These are phyloP conservation scores for Olyra latifolia DNA, from an alignment of 176 grass and related monocot genomes.

Conservation along the genomic window DNA sequence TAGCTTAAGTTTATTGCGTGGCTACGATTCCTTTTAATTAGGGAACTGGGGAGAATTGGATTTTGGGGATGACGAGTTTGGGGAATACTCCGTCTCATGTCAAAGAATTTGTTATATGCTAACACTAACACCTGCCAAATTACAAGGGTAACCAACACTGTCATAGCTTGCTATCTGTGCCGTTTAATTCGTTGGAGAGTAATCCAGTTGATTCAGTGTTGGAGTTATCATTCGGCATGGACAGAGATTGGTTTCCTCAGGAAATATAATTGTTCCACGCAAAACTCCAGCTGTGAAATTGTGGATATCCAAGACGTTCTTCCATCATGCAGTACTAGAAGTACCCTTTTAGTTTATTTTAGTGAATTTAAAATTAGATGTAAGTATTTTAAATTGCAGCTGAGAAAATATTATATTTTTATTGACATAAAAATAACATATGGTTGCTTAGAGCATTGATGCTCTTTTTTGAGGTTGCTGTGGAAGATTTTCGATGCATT, in stretches of 20 bases:
- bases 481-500: not conserved
- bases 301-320: not conserved
- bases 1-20: not conserved
- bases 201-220: not conserved
- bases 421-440: not conserved
- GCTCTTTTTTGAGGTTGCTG: not conserved
- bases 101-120: not conserved
- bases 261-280: not conserved
- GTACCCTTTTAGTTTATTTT: not conserved
- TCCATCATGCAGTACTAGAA: not conserved
- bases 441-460: not conserved
- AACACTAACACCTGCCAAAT: not conserved
- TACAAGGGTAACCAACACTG: not conserved
- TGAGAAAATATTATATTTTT: not conserved
- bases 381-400: not conserved
- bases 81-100: not conserved
- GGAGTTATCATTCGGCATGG: not conserved
- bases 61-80: constrained; percentile 1
- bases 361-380: not conserved
- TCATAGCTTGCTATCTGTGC: not conserved
- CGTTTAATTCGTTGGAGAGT: constrained; percentile 20
- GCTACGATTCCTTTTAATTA: not conserved
- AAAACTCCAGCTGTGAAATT: not conserved
- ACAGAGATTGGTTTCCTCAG: not conserved
- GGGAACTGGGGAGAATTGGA: not conserved